Conservation (phyloP, 805 yeast species). For the Hanseniaspora hatyaiensis region DNA sequence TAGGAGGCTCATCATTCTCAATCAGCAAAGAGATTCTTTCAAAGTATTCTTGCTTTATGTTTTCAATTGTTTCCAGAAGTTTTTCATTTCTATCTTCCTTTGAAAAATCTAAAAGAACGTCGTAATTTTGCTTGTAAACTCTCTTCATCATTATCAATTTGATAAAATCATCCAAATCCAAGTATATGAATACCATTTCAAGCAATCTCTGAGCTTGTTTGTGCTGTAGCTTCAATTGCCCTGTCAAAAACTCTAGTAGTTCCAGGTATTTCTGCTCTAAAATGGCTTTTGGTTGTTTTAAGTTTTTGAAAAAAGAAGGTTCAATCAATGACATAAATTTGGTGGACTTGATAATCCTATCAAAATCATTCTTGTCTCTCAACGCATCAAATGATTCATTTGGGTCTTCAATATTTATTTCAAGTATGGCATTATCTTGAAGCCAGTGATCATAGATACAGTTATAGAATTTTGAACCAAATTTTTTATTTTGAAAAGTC, state of each 20-base stretch:
- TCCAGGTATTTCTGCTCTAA: constrained; percentile 17
- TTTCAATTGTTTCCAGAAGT: constrained; percentile 60
- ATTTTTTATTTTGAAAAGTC: constrained; percentile 59
- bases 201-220: constrained; percentile 67
- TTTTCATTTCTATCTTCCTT: constrained; percentile 54
- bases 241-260: constrained; percentile 35
- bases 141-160: constrained; percentile 62
- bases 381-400: constrained; percentile 84
- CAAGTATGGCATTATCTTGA: constrained; percentile 41
- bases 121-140: constrained; percentile 65
- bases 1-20: constrained; percentile 10
- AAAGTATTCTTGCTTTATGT: constrained; percentile 57
- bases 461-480: constrained; percentile 60
- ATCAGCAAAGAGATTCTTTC: constrained; percentile 14
- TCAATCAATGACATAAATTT: constrained; percentile 16
- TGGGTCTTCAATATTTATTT: constrained; percentile 89
- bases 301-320: constrained; percentile 22
- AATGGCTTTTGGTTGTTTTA: constrained; percentile 4
- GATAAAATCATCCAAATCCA: constrained; percentile 29
- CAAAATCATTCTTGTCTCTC: constrained; percentile 70
- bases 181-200: constrained; percentile 54
- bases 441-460: constrained; percentile 46
- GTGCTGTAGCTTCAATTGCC: constrained; percentile 48
- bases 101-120: constrained; percentile 58
- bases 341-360: constrained; percentile 18